Percentiles rank a stretch among this genome's conserved stretches.
Evolutionary conservation across 495 filamentous ascomycete genomes (phyloP).

Genomic region (Penicillium desertorum): DNA sequence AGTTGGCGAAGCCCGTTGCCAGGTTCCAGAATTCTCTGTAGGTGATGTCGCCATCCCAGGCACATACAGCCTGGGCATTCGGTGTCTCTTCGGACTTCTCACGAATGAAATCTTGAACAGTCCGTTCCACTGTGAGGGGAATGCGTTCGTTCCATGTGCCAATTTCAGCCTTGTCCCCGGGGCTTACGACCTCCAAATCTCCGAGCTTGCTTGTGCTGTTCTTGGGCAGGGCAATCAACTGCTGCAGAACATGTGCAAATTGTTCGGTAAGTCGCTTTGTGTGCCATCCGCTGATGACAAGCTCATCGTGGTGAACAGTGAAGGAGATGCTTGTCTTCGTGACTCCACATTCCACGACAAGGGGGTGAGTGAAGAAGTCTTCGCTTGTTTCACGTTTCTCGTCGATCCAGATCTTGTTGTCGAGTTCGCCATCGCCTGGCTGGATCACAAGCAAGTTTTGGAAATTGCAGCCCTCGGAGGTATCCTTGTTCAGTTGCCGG

Average conservation of each 20-base stretch:
- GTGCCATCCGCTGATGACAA: constrained; percentile 39
- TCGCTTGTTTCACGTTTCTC: constrained; percentile 46
- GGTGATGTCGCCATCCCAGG: constrained; percentile 47
- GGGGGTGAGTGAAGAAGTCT: constrained; percentile 52
- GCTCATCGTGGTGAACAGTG: constrained; percentile 41
- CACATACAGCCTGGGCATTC: constrained; percentile 38
- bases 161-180: constrained; percentile 36
- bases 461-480: constrained; percentile 58
- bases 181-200: constrained; percentile 36
- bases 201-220: constrained; percentile 29
- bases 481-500: constrained; percentile 37
- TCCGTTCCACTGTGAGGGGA: constrained; percentile 35
- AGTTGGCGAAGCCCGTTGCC: constrained; percentile 38
- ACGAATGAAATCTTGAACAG: constrained; percentile 48
- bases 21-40: constrained; percentile 40
- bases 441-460: constrained; percentile 62
- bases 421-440: constrained; percentile 31
- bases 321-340: constrained; percentile 29
- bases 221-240: constrained; percentile 32
- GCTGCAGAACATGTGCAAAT: constrained; percentile 36
- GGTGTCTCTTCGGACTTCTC: constrained; percentile 30
- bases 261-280: constrained; percentile 35
- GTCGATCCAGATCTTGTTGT: constrained; percentile 41
- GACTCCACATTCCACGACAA: constrained; percentile 49
- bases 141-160: constrained; percentile 35